Evolutionary conservation across 2,329 filamentous ascomycete genomes (phyloP).

Genomic region (Colletotrichum sp.): DNA sequence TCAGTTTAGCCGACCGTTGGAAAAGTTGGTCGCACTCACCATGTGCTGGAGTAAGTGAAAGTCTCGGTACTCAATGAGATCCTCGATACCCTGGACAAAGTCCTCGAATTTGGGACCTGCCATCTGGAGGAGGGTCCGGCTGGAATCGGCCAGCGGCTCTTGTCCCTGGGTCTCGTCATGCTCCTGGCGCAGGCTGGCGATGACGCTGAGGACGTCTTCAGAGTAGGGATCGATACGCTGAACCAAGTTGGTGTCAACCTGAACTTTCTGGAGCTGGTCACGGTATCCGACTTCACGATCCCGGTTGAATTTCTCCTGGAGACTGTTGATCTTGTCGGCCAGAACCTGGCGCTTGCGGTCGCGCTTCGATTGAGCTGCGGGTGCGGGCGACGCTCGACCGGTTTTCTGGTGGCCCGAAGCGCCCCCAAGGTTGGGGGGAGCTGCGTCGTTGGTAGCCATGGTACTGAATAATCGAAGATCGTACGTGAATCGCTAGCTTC

Average conservation of each 20-base stretch:
- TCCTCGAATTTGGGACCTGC: slow-evolving; percentile 85
- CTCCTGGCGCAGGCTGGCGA: slow-evolving; percentile 65
- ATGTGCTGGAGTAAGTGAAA: slow-evolving; percentile 80
- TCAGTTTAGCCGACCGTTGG: not conserved
- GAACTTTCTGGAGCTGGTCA: slow-evolving; percentile 89
- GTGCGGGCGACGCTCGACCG: slow-evolving; percentile 40
- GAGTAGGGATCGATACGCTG: slow-evolving; percentile 84
- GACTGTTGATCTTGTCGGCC: slow-evolving; percentile 76
- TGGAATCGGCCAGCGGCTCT: slow-evolving; percentile 43
- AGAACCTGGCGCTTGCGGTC: slow-evolving; percentile 89
- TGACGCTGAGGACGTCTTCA: slow-evolving; percentile 73
- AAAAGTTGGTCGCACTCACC: slow-evolving; percentile 56
- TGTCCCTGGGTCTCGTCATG: slow-evolving; percentile 52
- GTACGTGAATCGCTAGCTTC: not conserved
- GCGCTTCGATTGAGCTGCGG: slow-evolving; percentile 73
- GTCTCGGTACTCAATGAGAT: slow-evolving; percentile 87
- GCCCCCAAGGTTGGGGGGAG: slow-evolving; percentile 32
- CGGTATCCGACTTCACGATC: slow-evolving; percentile 86
- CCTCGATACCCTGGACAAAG: slow-evolving; percentile 86
- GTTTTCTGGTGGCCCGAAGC: slow-evolving; percentile 24
- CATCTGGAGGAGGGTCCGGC: slow-evolving; percentile 68
- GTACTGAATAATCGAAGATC: not conserved
- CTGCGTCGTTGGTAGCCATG: slow-evolving; percentile 46
- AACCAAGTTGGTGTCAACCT: slow-evolving; percentile 87
- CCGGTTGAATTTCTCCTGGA: slow-evolving; percentile 78